Evolutionary conservation across 305 asterid species (phyloP).

Genomic region (Vinca major): DNA sequence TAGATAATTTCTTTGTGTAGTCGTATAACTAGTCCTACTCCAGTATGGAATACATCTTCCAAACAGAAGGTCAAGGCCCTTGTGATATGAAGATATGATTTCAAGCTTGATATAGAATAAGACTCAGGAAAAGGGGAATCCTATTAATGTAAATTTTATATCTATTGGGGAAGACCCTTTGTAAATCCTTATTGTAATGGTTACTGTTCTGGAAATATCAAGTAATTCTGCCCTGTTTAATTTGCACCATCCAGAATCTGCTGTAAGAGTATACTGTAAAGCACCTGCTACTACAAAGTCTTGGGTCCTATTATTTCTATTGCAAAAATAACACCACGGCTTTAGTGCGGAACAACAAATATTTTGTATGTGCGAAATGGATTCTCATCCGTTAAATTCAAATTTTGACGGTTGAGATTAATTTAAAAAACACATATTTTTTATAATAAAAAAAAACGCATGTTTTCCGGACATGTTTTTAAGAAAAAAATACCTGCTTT

Average conservation of each 20-base stretch:
- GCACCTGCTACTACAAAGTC: too few relatives aligned
- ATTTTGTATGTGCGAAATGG: too few relatives aligned
- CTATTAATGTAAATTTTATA: background rate
- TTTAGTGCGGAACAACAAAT: too few relatives aligned
- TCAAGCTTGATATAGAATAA: conserved; percentile 8
- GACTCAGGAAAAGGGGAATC: background rate
- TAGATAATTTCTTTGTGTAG: conserved; percentile 9
- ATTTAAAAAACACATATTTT: too few relatives aligned
- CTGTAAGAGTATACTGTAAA: background rate
- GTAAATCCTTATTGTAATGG: background rate
- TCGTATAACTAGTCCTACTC: background rate
- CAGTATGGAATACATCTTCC: background rate
- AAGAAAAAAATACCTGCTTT: too few relatives aligned
- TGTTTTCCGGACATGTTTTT: too few relatives aligned
- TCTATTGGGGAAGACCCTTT: background rate
- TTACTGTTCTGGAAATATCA: background rate
- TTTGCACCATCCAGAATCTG: background rate
- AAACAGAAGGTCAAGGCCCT: background rate
- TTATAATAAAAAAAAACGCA: too few relatives aligned
- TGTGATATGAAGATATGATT: background rate
- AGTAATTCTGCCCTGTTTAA: background rate
- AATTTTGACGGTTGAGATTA: too few relatives aligned
- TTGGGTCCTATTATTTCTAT: too few relatives aligned
- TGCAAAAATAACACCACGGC: too few relatives aligned
- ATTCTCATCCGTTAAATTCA: too few relatives aligned